These are phyloP conservation scores for Imleria badia DNA, from an alignment of 768 basidiomycete species.

Conservation along the genomic window DNA sequence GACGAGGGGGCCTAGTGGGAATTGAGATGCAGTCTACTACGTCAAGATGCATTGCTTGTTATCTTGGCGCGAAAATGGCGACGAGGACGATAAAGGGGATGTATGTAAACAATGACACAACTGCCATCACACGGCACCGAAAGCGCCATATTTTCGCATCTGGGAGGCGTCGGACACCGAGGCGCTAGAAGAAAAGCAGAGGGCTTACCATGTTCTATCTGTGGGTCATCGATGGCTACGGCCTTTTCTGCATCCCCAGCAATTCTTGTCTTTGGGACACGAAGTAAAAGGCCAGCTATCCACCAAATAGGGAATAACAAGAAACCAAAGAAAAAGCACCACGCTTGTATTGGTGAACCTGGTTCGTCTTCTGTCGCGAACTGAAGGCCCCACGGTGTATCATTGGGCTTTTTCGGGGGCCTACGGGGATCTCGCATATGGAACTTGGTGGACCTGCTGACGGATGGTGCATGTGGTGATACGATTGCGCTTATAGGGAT, in stretches of 20 bases:
- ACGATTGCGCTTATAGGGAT: slow-evolving; percentile 78
- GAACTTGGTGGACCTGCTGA: slow-evolving; percentile 56
- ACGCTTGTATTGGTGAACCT: slow-evolving; percentile 61
- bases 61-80: slow-evolving; percentile 55
- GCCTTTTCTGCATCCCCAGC: slow-evolving; percentile 66
- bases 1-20: background rate
- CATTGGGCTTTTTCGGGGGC: slow-evolving; percentile 51
- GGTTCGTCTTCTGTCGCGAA: slow-evolving; percentile 54
- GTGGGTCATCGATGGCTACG: slow-evolving; percentile 75
- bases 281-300: slow-evolving; percentile 55
- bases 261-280: slow-evolving; percentile 60
- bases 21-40: slow-evolving; percentile 10
- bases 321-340: slow-evolving; percentile 79
- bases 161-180: slow-evolving; percentile 27
- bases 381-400: slow-evolving; percentile 63
- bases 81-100: slow-evolving; percentile 76
- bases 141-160: slow-evolving; percentile 74
- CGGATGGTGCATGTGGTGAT: slow-evolving; percentile 74
- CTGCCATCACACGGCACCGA: slow-evolving; percentile 73
- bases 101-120: slow-evolving; percentile 69
- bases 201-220: slow-evolving; percentile 69
- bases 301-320: slow-evolving; percentile 58
- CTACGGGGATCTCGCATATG: slow-evolving; percentile 82
- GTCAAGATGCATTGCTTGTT: slow-evolving; percentile 14
- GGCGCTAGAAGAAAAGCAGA: background rate